A percentile compares a stretch with the other conserved stretches of the same genome.
Evolutionary conservation across 176 grass and related monocot genomes (phyloP).

Genomic region (Musa beccarii): DNA sequence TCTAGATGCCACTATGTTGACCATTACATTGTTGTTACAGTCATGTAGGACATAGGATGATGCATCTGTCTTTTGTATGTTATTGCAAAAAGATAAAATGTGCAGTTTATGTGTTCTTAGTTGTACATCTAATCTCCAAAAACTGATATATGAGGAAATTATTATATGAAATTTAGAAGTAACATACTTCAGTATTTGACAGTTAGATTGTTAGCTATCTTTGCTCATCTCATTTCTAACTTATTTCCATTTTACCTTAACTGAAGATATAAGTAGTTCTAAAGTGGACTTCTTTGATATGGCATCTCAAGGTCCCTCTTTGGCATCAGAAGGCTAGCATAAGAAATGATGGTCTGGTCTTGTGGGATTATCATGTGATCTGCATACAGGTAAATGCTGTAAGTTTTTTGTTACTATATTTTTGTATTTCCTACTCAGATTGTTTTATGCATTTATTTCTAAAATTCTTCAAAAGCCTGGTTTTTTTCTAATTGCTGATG

Average conservation of each 20-base stretch:
- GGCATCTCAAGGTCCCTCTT: slow-evolving; percentile 51
- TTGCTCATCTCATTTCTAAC: neutral
- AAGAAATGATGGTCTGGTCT: slow-evolving; percentile 45
- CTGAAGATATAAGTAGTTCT: neutral
- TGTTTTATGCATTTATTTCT: neutral
- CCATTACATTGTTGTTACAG: too few species aligned
- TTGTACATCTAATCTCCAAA: too few species aligned
- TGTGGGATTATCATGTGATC: slow-evolving; percentile 96
- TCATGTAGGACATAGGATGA: too few species aligned
- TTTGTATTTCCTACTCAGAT: neutral
- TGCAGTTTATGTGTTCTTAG: neutral
- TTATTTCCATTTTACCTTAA: neutral
- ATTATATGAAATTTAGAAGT: too few species aligned
- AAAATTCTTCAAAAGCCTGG: neutral
- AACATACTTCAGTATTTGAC: too few species aligned
- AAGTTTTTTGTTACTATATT: neutral
- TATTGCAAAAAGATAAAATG: neutral
- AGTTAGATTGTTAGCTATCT: neutral
- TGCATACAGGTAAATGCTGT: slow-evolving; percentile 62
- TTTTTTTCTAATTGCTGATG: slow-evolving; percentile 17
- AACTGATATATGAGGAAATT: too few species aligned
- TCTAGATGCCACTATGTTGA: too few species aligned
- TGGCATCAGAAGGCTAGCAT: slow-evolving; percentile 85
- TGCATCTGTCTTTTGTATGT: too few species aligned
- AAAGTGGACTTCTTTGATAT: slow-evolving; percentile 2